Evolutionary conservation across 257 asterid genomes (phyloP).

Genomic region (Solanum lignicaule): DNA sequence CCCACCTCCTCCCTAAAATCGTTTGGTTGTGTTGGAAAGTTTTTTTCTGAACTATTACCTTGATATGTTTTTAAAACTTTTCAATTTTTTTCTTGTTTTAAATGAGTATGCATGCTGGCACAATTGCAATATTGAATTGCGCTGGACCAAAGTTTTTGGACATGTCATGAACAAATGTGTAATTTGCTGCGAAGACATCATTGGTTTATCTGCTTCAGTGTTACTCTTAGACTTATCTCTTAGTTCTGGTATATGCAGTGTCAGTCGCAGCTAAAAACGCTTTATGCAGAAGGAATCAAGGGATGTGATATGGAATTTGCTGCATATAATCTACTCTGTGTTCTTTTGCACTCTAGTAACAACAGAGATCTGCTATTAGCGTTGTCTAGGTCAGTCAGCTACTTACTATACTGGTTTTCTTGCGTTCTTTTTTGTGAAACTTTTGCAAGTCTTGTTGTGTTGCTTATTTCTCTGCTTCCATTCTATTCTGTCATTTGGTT

Average conservation of each 20-base stretch:
- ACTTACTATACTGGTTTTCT: neutral
- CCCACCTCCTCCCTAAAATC: neutral
- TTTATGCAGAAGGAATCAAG: constrained; percentile 83
- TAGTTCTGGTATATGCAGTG: constrained; percentile 56
- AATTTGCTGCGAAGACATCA: neutral
- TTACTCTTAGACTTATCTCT: constrained; percentile 9
- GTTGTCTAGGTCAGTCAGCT: constrained; percentile 78
- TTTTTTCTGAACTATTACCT: neutral
- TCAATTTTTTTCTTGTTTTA: neutral
- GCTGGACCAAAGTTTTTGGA: neutral
- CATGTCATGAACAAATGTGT: neutral
- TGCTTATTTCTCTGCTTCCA: neutral
- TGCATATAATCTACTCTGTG: constrained; percentile 89
- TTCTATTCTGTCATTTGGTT: neutral
- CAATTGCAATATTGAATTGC: neutral
- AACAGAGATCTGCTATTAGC: constrained; percentile 89
- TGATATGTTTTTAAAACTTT: neutral
- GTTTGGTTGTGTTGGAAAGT: neutral
- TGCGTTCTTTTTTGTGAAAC: neutral
- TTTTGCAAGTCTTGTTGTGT: neutral
- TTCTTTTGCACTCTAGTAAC: constrained; percentile 74
- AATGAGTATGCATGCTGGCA: neutral
- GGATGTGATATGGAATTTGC: constrained; percentile 95
- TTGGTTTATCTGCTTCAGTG: neutral
- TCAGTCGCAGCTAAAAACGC: constrained; percentile 88